Evolutionary conservation across 176 grass and related monocot species (phyloP).

Genomic region (Urochloa ruziziensis): DNA sequence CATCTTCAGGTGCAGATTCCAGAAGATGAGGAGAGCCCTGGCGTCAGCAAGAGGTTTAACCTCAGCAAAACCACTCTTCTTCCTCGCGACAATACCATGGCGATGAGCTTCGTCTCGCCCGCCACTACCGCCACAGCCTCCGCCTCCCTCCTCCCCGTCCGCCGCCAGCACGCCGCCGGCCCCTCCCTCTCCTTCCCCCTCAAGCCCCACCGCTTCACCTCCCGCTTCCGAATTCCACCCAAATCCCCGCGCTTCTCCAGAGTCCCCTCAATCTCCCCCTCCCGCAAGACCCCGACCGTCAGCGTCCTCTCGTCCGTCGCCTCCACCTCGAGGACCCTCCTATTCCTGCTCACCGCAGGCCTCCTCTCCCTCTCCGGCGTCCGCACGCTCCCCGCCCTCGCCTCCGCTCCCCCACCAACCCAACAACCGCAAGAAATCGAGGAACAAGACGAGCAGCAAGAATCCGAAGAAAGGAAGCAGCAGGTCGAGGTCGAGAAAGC

Average conservation of each 20-base stretch:
- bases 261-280: neutral
- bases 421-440: constrained; percentile 3
- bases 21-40: too few species aligned
- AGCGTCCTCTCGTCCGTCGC: constrained; percentile 14
- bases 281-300: neutral
- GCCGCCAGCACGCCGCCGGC: neutral
- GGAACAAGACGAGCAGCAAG: constrained; percentile 15
- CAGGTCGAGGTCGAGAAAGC: constrained; percentile 10
- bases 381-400: constrained; percentile 15
- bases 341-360: constrained; percentile 33
- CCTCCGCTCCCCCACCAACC: constrained; percentile 2
- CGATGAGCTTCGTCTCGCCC: constrained; percentile 32
- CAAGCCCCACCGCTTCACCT: neutral
- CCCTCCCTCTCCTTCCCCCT: neutral
- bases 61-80: neutral
- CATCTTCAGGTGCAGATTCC: too few species aligned
- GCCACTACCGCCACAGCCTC: neutral
- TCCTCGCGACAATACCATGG: constrained; percentile 27
- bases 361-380: constrained; percentile 38
- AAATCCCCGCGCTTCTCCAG: neutral
- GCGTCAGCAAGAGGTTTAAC: too few species aligned
- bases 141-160: neutral
- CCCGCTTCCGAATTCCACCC: neutral
- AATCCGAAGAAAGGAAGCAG: neutral
- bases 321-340: constrained; percentile 22